phyloP scores from a whole-genome alignment of 2,329 filamentous ascomycete species.

The Penicillium sp. region DNA sequence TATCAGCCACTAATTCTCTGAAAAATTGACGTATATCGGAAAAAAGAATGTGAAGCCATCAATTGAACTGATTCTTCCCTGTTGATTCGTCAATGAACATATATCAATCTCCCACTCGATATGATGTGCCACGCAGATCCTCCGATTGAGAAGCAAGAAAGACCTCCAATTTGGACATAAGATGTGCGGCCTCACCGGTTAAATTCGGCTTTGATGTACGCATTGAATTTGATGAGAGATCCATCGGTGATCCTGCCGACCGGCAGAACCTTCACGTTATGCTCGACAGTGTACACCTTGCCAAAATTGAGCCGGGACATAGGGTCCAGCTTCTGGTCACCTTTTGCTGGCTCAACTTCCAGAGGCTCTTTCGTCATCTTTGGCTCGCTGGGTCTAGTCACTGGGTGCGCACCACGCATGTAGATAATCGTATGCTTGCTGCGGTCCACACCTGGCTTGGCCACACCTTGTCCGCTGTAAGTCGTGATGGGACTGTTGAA shows the following conservation, averaged over 20 bases:
- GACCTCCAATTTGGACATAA: neutral
- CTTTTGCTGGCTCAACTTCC: conserved; percentile 27
- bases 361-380: conserved; percentile 39
- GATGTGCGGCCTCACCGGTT: no score
- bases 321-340: conserved; percentile 24
- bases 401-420: conserved; percentile 21
- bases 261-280: conserved; percentile 44
- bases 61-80: no score
- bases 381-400: conserved; percentile 24
- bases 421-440: conserved; percentile 42
- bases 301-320: conserved; percentile 43
- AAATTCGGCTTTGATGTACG: conserved; percentile 18
- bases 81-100: no score
- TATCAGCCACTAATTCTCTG: neutral
- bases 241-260: conserved; percentile 35
- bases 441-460: conserved; percentile 37
- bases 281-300: conserved; percentile 43
- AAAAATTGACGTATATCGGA: no score
- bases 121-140: no score
- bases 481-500: conserved; percentile 42
- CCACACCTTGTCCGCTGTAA: conserved; percentile 37
- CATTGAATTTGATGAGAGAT: conserved; percentile 26
- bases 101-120: no score
- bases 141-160: neutral
- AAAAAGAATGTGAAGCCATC: no score